Evolutionary conservation across 805 yeast genomes (phyloP), one percentile per base, ranked within the genome.

Genomic region (Candida ipomoeae): DNA sequence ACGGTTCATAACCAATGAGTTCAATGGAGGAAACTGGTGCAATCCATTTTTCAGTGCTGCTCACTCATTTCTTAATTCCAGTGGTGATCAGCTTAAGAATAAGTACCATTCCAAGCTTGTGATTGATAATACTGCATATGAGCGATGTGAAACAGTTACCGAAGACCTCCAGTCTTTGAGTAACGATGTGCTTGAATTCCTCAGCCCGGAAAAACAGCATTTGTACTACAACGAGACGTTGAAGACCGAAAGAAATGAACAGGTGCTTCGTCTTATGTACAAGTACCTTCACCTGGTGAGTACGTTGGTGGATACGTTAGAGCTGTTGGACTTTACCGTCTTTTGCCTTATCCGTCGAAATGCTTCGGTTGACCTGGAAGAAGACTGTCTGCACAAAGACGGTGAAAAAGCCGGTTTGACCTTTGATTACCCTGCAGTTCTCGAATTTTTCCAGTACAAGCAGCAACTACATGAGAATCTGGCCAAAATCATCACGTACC

Each of bases 21-120:
- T 83, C 62, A 83, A 83, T 57, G 92, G 90, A 15, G 92, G 91
- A n/a, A 83, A 84, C 53, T 86, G 90, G 85, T 78, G 80, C 44
- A 85, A 85, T 58, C 88, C 87, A 23, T 84, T 84, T 56, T 79
- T 81, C 55, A 63, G 73, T 40, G 60, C 72, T 43, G 56, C 59
- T 34, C 73, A 69, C 44, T 60, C 65, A 6, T 69, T 68, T 20
- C 64, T 71, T 35, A 74, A 71, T 56, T 68, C 67, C 29, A 70
- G 76, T 56, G 78, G 77, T 2, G 75, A 72, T 53, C 75, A 72
- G 29, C 62, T 71, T 49, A 74, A 73, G 46, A 72, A 67, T 53
- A 63, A 65, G 39, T 66, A 66, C 47, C 77, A 71, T 44, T 71
- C 73, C 37, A 79, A 78, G 53, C 62, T 75, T 1, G 65, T 80